These are phyloP conservation scores for Amphicarpaea edgeworthii DNA, from an alignment of 306 rosid genomes.

Conservation along the genomic window DNA sequence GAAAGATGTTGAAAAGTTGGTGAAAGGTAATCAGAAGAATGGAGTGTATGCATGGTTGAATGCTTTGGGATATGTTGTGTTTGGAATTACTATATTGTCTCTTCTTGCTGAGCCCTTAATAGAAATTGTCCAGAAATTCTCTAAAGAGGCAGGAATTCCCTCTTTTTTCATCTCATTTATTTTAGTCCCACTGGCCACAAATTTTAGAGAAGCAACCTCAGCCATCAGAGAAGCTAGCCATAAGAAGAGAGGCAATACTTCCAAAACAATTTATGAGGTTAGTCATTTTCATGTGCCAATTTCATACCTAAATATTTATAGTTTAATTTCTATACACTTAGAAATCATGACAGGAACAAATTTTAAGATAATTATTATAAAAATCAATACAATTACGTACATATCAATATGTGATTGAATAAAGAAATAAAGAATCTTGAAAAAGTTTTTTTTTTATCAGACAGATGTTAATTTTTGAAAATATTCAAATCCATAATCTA, in stretches of 20 bases:
- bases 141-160: constrained; percentile 56
- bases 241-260: constrained; percentile 59
- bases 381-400: too few species aligned
- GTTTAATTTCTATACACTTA: too few species aligned
- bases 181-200: constrained; percentile 70
- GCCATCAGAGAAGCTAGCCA: constrained; percentile 64
- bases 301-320: too few species aligned
- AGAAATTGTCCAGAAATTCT: constrained; percentile 61
- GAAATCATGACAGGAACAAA: neutral
- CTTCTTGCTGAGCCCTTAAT: constrained; percentile 74
- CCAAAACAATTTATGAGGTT: constrained; percentile 71
- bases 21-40: constrained; percentile 47
- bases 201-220: constrained; percentile 66
- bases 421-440: too few species aligned
- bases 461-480: too few species aligned
- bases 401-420: too few species aligned
- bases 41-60: constrained; percentile 51
- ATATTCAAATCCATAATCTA: too few species aligned
- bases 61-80: constrained; percentile 48
- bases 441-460: too few species aligned
- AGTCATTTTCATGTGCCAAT: constrained; percentile 9
- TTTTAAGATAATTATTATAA: too few species aligned
- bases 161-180: constrained; percentile 67
- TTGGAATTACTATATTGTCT: constrained; percentile 53
- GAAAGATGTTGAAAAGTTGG: constrained; percentile 58